Evolutionary conservation across 768 basidiomycete genomes (phyloP).

Genomic region (Clitopilus passeckerianus): DNA sequence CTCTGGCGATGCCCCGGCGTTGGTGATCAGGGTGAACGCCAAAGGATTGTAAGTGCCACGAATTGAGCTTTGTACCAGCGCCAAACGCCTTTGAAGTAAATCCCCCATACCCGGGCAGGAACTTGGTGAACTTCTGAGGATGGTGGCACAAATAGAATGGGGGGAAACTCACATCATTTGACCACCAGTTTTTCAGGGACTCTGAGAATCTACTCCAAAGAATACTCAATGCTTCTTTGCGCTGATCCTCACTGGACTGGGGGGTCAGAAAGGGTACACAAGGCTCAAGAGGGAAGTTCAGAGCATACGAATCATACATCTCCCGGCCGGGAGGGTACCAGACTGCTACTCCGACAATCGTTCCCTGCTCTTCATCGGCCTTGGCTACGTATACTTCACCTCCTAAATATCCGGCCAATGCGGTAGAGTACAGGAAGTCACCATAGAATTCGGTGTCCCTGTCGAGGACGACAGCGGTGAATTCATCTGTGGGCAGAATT

Average conservation of each 20-base stretch:
- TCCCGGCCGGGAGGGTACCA: conserved; percentile 11
- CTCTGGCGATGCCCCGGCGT: too few relatives aligned
- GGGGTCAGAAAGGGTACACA: background rate
- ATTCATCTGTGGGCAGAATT: conserved; percentile 4
- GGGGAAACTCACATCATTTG: background rate
- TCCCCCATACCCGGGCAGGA: background rate
- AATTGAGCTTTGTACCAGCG: too few relatives aligned
- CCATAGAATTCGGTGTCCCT: conserved; percentile 5
- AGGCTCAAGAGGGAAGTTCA: background rate
- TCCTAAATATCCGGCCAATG: conserved; percentile 7
- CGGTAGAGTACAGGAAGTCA: conserved; percentile 1
- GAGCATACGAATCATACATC: conserved; percentile 6
- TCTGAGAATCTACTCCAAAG: background rate
- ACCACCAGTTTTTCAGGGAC: background rate
- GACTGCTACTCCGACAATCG: conserved; percentile 11
- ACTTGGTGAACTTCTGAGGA: background rate
- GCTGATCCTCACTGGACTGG: conserved; percentile 2
- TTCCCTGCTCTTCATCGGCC: background rate
- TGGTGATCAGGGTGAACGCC: too few relatives aligned
- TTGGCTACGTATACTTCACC: conserved; percentile 15
- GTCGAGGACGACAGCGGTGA: conserved; percentile 5
- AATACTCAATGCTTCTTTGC: background rate
- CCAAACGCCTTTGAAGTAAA: background rate
- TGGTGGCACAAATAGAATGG: background rate
- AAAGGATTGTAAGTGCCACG: too few relatives aligned